These are phyloP conservation scores for Candida dajiaensis DNA, from an alignment of 805 yeast genomes.

Conservation along the genomic window DNA sequence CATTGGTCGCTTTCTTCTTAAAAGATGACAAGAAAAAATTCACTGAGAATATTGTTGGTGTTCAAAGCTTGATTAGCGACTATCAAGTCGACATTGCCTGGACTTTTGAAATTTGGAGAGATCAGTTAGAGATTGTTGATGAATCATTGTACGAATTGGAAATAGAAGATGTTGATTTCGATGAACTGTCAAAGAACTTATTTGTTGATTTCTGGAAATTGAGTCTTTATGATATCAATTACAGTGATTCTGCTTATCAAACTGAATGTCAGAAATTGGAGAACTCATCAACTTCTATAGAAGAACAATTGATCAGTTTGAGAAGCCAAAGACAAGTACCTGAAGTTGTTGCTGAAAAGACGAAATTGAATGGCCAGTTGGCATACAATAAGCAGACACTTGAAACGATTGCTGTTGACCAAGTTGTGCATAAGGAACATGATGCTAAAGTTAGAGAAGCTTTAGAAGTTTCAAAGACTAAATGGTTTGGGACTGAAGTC, in stretches of 20 bases:
- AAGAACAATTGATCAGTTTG: conserved; percentile 28
- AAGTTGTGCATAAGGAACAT: conserved; percentile 36
- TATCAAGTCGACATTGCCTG: conserved; percentile 49
- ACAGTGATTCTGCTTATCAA: conserved; percentile 43
- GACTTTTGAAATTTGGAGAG: conserved; percentile 79
- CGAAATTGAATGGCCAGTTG: conserved; percentile 2
- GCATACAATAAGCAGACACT: conserved; percentile 7
- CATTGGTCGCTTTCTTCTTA: conserved; percentile 50
- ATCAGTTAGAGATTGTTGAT: conserved; percentile 26
- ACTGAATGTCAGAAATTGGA: conserved; percentile 36
- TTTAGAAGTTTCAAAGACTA: conserved; percentile 26
- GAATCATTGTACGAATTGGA: conserved; percentile 14
- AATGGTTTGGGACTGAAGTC: conserved; percentile 35
- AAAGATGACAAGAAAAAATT: conserved; percentile 26
- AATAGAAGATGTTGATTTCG: conserved; percentile 18
- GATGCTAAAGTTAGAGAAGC: conserved; percentile 21
- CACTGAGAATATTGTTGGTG: conserved; percentile 31
- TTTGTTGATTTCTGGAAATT: conserved; percentile 69
- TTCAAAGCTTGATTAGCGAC: conserved; percentile 34
- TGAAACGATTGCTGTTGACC: conserved; percentile 6
- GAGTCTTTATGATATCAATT: conserved; percentile 64
- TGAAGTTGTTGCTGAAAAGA: conserved; percentile 23
- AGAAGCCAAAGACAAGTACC: conserved; percentile 3
- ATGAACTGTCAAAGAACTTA: conserved; percentile 33
- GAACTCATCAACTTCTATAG: conserved; percentile 29